A percentile compares a stretch with the other conserved stretches of the same genome.
Evolutionary conservation across 163 green algal species (phyloP).

Genomic region (Scenedesmus sp.): DNA sequence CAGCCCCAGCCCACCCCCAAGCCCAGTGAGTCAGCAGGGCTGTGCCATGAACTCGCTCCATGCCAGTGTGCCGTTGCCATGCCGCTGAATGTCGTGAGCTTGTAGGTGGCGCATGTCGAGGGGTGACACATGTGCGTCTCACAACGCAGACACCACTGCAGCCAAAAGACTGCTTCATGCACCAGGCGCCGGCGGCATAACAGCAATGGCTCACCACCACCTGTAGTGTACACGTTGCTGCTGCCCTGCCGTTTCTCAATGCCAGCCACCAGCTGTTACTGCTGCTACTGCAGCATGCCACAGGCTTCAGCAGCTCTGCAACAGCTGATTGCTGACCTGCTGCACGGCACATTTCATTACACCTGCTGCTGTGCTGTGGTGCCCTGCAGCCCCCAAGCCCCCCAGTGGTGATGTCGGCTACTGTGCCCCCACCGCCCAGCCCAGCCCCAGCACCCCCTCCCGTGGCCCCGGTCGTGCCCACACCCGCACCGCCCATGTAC

Average conservation of each 20-base stretch:
- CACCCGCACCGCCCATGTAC: background rate
- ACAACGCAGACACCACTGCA: too few relatives aligned
- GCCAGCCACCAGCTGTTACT: background rate
- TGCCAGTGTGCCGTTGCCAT: too few relatives aligned
- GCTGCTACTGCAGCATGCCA: background rate
- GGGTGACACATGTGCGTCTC: too few relatives aligned
- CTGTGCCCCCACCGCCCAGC: background rate
- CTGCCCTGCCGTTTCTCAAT: background rate
- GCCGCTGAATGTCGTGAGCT: too few relatives aligned
- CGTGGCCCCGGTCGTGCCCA: background rate
- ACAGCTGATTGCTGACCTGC: background rate
- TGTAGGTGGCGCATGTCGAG: too few relatives aligned
- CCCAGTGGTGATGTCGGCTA: background rate
- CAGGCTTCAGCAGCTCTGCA: background rate
- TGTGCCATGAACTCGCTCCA: too few relatives aligned
- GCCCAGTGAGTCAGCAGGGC: too few relatives aligned
- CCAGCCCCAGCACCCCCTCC: too few relatives aligned
- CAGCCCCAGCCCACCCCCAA: too few relatives aligned
- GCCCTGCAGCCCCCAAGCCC: background rate
- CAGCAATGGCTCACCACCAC: too few relatives aligned
- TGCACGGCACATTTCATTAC: background rate
- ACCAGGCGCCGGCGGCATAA: too few relatives aligned
- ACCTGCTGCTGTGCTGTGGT: background rate
- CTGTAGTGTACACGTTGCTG: background rate
- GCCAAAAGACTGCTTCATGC: too few relatives aligned